Evolutionary conservation across 805 yeast species (phyloP).

Genomic region (Teunomyces atbi): DNA sequence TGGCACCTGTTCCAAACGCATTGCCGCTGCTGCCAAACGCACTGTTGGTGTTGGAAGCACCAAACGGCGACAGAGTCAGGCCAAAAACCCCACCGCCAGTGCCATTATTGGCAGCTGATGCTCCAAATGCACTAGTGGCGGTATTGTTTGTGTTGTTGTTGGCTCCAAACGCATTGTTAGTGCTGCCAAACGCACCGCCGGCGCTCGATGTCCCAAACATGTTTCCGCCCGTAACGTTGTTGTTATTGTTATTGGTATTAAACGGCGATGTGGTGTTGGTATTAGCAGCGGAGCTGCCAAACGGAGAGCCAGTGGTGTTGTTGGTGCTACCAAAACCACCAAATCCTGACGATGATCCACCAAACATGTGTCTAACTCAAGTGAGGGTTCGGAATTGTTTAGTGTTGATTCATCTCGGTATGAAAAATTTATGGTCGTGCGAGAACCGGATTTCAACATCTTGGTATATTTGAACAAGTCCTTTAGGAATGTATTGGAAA

Average conservation of each 20-base stretch:
- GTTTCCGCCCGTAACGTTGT: constrained; percentile 13
- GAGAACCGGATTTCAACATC: no score
- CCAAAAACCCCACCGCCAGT: constrained; percentile 17
- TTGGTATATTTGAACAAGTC: no score
- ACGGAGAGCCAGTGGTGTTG: constrained; percentile 31
- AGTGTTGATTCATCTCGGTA: background rate
- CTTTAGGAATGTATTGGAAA: no score
- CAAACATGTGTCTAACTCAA: constrained; percentile 38
- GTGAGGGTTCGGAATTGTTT: background rate
- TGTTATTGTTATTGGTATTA: constrained; percentile 12
- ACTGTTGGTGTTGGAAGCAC: constrained; percentile 2
- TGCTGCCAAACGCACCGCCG: constrained; percentile 17
- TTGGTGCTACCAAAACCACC: constrained; percentile 38
- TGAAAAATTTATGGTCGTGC: background rate
- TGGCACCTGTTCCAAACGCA: constrained; percentile 37
- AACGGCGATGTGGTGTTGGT: constrained; percentile 17
- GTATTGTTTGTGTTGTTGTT: constrained; percentile 17
- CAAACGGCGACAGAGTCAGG: constrained; percentile 7
- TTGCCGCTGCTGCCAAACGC: constrained; percentile 18
- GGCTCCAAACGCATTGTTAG: constrained; percentile 21
- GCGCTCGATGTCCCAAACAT: constrained; percentile 21
- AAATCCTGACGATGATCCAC: constrained; percentile 48
- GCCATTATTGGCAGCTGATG: constrained; percentile 18
- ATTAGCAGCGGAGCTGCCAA: constrained; percentile 27
- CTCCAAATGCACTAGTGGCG: constrained; percentile 29